These are phyloP conservation scores for Solanum ahanhuiri DNA, from an alignment of 257 asterid genomes.

Conservation along the genomic window DNA sequence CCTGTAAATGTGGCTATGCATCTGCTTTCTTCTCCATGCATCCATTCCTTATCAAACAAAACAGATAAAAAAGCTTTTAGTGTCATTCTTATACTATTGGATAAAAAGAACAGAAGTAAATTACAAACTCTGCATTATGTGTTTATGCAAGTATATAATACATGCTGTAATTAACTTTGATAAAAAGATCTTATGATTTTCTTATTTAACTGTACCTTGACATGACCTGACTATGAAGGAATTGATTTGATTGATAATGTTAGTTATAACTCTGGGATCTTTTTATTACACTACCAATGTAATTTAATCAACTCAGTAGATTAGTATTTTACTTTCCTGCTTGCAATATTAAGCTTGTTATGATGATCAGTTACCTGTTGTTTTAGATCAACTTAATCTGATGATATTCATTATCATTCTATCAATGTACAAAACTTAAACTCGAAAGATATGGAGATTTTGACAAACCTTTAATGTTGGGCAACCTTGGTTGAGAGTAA, in stretches of 20 bases:
- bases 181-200: background rate
- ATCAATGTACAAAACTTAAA: background rate
- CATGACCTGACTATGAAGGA: background rate
- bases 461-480: constrained; percentile 50
- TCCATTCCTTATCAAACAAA: constrained; percentile 48
- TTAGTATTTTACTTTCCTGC: background rate
- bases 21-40: constrained; percentile 64
- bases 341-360: background rate
- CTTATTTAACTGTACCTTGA: background rate
- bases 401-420: background rate
- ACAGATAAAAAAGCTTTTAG: background rate
- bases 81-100: background rate
- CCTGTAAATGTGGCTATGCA: constrained; percentile 77
- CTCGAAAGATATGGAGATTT: background rate
- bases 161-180: background rate
- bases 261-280: background rate
- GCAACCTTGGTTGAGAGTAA: constrained; percentile 68
- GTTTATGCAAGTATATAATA: background rate
- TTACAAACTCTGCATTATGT: background rate
- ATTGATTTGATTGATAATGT: background rate
- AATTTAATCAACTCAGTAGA: background rate
- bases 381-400: background rate
- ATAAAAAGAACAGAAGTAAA: background rate
- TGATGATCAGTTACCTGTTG: background rate
- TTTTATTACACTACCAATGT: background rate